Conservation (phyloP, 1,139 yeast species). For the Lodderomyces oxycetoniae region DNA sequence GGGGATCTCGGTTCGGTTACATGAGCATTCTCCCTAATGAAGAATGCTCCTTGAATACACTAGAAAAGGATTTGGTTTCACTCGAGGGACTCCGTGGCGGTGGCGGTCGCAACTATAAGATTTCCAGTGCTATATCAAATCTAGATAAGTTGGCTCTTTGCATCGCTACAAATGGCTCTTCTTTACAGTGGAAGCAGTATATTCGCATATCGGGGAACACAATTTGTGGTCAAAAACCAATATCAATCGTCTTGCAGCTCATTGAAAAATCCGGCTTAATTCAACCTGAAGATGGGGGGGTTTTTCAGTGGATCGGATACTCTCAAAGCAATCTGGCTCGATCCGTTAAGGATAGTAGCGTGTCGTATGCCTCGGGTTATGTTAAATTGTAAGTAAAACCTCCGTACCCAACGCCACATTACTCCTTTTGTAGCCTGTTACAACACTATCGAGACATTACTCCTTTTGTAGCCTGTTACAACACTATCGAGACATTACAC, state of each 20-base stretch:
- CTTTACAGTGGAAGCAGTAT: conserved; percentile 61
- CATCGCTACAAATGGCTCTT: conserved; percentile 52
- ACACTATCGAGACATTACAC: too few species aligned
- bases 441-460: too few species aligned
- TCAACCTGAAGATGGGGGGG: conserved; percentile 2
- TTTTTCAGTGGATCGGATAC: conserved; percentile 74
- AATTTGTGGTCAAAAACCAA: conserved; percentile 88
- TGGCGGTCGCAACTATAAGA: too few species aligned
- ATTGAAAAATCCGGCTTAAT: conserved; percentile 28
- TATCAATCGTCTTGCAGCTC: conserved; percentile 56
- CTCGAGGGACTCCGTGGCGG: too few species aligned
- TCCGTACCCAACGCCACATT: too few species aligned
- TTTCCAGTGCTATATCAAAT: conserved; percentile 63
- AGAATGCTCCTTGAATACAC: conserved; percentile 13
- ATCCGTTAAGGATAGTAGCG: conserved; percentile 62
- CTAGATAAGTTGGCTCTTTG: conserved; percentile 70
- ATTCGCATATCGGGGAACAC: conserved; percentile 74
- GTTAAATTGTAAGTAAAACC: conserved; percentile 24
- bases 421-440: too few species aligned
- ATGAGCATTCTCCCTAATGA: conserved; percentile 48
- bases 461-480: too few species aligned
- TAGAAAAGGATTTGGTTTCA: conserved; percentile 16
- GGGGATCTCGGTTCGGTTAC: conserved; percentile 83
- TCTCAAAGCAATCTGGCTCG: conserved; percentile 66
- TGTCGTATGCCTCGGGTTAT: conserved; percentile 86